Evolutionary conservation across 768 basidiomycete species (phyloP).

Genomic region (Podaxis mareebaensis): DNA sequence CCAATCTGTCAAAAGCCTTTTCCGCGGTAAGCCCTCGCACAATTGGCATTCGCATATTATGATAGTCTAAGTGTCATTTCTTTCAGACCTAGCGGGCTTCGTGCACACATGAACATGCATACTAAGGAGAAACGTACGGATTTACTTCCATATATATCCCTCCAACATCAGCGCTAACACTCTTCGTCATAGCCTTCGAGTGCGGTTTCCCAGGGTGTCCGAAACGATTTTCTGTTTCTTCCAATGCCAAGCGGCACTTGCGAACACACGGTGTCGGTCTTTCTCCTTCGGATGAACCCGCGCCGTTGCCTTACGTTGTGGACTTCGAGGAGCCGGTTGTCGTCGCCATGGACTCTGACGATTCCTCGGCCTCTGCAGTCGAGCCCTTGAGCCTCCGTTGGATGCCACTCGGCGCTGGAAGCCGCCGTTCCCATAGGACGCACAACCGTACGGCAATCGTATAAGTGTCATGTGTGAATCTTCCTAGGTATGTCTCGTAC

Average conservation of each 20-base stretch:
- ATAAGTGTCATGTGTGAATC: background rate
- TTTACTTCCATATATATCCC: background rate
- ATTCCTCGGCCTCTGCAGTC: background rate
- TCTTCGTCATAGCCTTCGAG: slow-evolving; percentile 25
- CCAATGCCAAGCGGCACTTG: slow-evolving; percentile 65
- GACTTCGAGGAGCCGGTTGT: slow-evolving; percentile 31
- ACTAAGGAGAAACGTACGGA: slow-evolving; percentile 33
- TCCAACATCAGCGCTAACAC: background rate
- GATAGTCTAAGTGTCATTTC: background rate
- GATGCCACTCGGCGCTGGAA: slow-evolving; percentile 17
- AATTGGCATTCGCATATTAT: background rate
- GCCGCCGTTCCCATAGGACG: slow-evolving; percentile 10
- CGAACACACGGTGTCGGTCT: slow-evolving; percentile 57
- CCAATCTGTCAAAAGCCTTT: slow-evolving; percentile 34
- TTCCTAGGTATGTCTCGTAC: background rate
- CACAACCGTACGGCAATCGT: background rate
- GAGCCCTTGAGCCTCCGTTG: slow-evolving; percentile 15
- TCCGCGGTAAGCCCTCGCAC: slow-evolving; percentile 26
- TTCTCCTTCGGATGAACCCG: slow-evolving; percentile 20
- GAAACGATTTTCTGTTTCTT: slow-evolving; percentile 62
- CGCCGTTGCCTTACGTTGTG: slow-evolving; percentile 26
- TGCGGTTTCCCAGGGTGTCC: slow-evolving; percentile 53
- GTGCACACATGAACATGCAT: slow-evolving; percentile 37
- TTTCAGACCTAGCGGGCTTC: slow-evolving; percentile 33
- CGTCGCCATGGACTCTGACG: slow-evolving; percentile 8